A percentile compares a stretch with the other conserved stretches of the same genome.
Evolutionary conservation across 192 early-diverging fungal genomes (phyloP).

Genomic region (Podila epigama): DNA sequence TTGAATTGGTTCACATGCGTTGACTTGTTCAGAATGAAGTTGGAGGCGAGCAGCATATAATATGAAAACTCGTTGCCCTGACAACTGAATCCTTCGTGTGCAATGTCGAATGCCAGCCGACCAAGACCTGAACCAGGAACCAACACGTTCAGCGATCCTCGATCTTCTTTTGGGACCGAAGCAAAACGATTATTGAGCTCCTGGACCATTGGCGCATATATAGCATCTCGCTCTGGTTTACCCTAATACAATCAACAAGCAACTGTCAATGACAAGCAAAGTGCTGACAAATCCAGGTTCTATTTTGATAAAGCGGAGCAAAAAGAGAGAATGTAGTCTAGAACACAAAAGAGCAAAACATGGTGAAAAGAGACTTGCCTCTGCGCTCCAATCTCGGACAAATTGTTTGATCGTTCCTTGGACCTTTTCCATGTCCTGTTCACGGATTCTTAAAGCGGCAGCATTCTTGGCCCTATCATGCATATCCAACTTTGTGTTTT

Average conservation of each 20-base stretch:
- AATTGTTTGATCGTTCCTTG: constrained; percentile 91
- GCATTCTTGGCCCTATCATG: constrained; percentile 26
- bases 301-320: too few relatives aligned
- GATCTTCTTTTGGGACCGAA: constrained; percentile 57
- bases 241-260: constrained; percentile 64
- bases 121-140: constrained; percentile 97
- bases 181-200: constrained; percentile 69
- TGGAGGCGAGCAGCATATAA: constrained; percentile 93
- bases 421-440: constrained; percentile 89
- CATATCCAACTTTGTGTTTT: constrained; percentile 15
- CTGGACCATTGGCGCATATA: constrained; percentile 84
- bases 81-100: constrained; percentile 74
- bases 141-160: constrained; percentile 73
- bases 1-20: constrained; percentile 60
- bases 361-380: constrained; percentile 55
- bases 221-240: constrained; percentile 72
- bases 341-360: not conserved
- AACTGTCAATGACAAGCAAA: not conserved
- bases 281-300: not conserved
- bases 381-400: constrained; percentile 92
- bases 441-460: constrained; percentile 45
- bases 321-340: too few relatives aligned
- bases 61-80: constrained; percentile 97
- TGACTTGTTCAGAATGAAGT: constrained; percentile 92
- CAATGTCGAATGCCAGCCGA: constrained; percentile 92